phyloP scores from a whole-genome alignment of 805 yeast genomes.

The Starmerella gropengiesseri region DNA sequence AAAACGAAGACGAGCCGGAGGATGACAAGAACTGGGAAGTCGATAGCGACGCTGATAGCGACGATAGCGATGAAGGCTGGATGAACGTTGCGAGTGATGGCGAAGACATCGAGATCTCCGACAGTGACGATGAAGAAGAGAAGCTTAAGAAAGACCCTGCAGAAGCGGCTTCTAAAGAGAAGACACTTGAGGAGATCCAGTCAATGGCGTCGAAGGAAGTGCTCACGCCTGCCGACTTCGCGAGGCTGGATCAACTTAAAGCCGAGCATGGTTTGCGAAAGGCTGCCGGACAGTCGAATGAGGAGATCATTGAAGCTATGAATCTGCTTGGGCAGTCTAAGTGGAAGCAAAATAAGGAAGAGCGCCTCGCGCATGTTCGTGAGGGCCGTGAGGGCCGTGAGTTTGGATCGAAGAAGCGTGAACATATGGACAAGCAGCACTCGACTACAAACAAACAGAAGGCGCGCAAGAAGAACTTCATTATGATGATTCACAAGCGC shows the following conservation, averaged over 20 bases:
- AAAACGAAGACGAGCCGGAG: constrained; percentile 45
- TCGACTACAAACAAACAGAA: constrained; percentile 93
- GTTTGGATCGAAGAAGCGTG: constrained; percentile 73
- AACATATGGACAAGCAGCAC: constrained; percentile 53
- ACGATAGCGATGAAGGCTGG: constrained; percentile 57
- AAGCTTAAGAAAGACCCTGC: constrained; percentile 24
- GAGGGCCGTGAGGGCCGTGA: constrained; percentile 94
- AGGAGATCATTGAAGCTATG: constrained; percentile 75
- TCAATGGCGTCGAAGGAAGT: constrained; percentile 62
- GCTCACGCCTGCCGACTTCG: constrained; percentile 95
- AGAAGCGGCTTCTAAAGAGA: constrained; percentile 19
- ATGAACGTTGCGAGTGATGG: constrained; percentile 48
- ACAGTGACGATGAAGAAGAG: constrained; percentile 38
- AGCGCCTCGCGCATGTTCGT: constrained; percentile 70
- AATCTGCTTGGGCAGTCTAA: constrained; percentile 64
- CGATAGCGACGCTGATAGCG: constrained; percentile 32
- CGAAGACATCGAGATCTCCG: constrained; percentile 34
- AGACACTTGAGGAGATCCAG: constrained; percentile 36
- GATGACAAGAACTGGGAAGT: constrained; percentile 41
- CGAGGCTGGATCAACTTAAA: constrained; percentile 80
- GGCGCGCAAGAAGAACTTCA: constrained; percentile 96
- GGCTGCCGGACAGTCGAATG: constrained; percentile 49
- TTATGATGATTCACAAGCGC: constrained; percentile 95
- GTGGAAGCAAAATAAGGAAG: constrained; percentile 81
- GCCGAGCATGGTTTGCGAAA: constrained; percentile 78